Conservation (phyloP, 345 rosid genomes). For the Heritiera fomes region DNA sequence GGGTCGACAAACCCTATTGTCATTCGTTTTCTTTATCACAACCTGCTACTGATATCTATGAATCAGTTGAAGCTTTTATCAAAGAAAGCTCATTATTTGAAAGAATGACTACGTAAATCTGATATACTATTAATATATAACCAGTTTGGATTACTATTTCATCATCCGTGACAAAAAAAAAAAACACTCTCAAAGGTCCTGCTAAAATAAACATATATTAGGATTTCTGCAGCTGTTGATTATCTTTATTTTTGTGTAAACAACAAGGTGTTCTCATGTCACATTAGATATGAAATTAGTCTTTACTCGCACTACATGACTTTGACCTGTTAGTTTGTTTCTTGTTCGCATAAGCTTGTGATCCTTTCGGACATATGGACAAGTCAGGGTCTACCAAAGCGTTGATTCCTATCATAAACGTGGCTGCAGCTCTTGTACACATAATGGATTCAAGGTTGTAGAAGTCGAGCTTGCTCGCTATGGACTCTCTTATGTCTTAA, state of each 20-base stretch:
- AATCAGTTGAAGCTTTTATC: neutral
- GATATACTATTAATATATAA: neutral
- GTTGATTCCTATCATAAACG: constrained; percentile 25
- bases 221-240: too few relatives aligned
- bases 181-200: too few relatives aligned
- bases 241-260: too few relatives aligned
- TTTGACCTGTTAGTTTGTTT: neutral
- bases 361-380: constrained; percentile 34
- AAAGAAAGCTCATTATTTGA: neutral
- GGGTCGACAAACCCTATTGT: too few relatives aligned
- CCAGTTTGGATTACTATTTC: neutral
- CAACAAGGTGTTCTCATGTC: too few relatives aligned
- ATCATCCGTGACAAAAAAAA: too few relatives aligned
- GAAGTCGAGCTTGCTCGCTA: neutral
- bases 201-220: too few relatives aligned
- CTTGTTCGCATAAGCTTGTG: constrained; percentile 38
- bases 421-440: constrained; percentile 30
- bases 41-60: too few relatives aligned
- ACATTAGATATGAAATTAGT: too few relatives aligned
- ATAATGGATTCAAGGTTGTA: constrained; percentile 30
- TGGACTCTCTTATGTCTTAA: constrained; percentile 8
- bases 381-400: constrained; percentile 16
- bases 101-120: neutral
- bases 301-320: too few relatives aligned
- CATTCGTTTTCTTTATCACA: too few relatives aligned